Conservation (phyloP, 2,329 filamentous ascomycete genomes). For the Penicillium concentricum region DNA sequence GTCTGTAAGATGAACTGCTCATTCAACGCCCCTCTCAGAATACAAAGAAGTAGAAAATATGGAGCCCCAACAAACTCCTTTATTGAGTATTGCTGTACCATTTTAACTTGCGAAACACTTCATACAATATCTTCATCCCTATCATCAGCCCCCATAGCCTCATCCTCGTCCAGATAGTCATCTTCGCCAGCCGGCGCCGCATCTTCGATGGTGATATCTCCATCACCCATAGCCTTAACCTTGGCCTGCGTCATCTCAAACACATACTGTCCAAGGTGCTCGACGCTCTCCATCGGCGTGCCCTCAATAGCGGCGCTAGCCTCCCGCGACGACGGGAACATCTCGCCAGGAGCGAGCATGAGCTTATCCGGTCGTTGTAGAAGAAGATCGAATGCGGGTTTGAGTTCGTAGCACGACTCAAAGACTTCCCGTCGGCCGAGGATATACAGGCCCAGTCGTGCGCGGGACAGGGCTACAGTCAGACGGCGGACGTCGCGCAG, state of each 20-base stretch:
- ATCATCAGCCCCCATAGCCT: constrained; percentile 33
- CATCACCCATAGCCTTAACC: constrained; percentile 56
- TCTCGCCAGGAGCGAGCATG: constrained; percentile 76
- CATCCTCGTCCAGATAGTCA: constrained; percentile 34
- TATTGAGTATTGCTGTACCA: background rate
- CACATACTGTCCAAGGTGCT: constrained; percentile 94
- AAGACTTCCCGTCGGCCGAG: constrained; percentile 86
- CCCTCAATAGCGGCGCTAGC: constrained; percentile 49
- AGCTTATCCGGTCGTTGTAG: constrained; percentile 78
- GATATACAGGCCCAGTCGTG: constrained; percentile 86
- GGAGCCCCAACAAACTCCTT: background rate
- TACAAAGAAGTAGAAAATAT: background rate
- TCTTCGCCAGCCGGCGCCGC: constrained; percentile 31
- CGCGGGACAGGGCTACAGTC: constrained; percentile 90
- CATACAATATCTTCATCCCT: constrained; percentile 36
- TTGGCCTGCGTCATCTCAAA: constrained; percentile 88
- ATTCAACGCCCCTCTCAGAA: background rate
- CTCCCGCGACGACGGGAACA: constrained; percentile 69
- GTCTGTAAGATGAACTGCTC: background rate
- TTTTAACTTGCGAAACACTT: constrained; percentile 18
- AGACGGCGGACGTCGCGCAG: constrained; percentile 89
- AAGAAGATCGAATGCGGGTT: constrained; percentile 78
- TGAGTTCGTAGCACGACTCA: constrained; percentile 82
- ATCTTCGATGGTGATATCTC: constrained; percentile 38
- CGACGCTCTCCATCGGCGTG: constrained; percentile 83